Conservation (phyloP, 805 yeast species). For the Candida qinlingensis region DNA sequence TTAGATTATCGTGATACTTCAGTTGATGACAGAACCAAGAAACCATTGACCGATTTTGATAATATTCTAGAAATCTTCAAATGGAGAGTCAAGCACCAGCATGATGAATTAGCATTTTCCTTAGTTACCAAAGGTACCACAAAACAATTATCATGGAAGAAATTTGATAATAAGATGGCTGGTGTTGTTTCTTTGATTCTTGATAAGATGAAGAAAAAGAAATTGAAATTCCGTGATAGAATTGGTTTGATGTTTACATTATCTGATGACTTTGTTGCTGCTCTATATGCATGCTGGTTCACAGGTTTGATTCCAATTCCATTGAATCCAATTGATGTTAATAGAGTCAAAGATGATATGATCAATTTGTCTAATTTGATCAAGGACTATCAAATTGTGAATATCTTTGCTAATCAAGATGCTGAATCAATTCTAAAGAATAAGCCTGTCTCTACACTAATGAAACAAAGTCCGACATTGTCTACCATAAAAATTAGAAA, state of each 20-base stretch:
- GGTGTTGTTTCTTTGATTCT: conserved; percentile 69
- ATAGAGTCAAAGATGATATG: conserved; percentile 67
- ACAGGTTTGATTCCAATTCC: conserved; percentile 80
- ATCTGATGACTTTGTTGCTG: conserved; percentile 79
- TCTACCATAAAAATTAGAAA: conserved; percentile 54
- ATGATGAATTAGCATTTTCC: conserved; percentile 75
- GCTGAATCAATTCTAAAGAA: conserved; percentile 64
- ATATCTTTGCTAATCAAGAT: conserved; percentile 74
- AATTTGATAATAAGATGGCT: conserved; percentile 70
- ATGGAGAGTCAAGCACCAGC: conserved; percentile 67
- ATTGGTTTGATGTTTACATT: conserved; percentile 82
- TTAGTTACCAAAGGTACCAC: conserved; percentile 38
- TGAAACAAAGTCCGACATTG: conserved; percentile 40
- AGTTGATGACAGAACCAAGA: conserved; percentile 70
- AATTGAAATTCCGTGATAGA: conserved; percentile 60
- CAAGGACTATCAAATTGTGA: conserved; percentile 64
- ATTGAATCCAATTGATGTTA: conserved; percentile 61
- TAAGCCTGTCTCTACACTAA: conserved; percentile 54
- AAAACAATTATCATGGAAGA: conserved; percentile 68
- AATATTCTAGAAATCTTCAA: conserved; percentile 70
- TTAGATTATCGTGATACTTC: conserved; percentile 73
- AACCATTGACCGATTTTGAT: conserved; percentile 67
- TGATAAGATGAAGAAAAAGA: conserved; percentile 65
- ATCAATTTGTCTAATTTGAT: conserved; percentile 59
- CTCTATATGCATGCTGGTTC: conserved; percentile 80